phyloP scores from a whole-genome alignment of 2,329 filamentous ascomycete genomes.

The Drechslerella stenobrocha region DNA sequence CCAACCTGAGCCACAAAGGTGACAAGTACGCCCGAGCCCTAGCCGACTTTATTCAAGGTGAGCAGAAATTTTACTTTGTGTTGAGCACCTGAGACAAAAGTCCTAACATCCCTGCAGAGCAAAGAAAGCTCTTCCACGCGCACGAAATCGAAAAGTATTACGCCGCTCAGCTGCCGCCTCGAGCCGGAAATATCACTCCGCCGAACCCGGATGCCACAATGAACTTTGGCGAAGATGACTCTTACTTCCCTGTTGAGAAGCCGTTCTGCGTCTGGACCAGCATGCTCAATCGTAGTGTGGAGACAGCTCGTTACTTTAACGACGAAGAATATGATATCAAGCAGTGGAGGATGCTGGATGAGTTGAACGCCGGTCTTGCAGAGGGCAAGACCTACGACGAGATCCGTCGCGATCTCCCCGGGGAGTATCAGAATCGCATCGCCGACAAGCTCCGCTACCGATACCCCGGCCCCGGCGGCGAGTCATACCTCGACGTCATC shows the following conservation, averaged over 20 bases:
- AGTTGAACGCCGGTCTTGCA: slow-evolving; percentile 88
- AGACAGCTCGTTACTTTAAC: slow-evolving; percentile 87
- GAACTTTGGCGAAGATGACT: slow-evolving; percentile 52
- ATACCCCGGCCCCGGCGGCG: slow-evolving; percentile 91
- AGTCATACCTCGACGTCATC: slow-evolving; percentile 96
- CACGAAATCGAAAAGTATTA: slow-evolving; percentile 52
- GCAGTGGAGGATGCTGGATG: slow-evolving; percentile 96
- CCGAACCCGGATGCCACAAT: slow-evolving; percentile 69
- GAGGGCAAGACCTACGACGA: slow-evolving; percentile 94
- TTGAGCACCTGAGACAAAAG: neutral
- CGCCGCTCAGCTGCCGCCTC: slow-evolving; percentile 73
- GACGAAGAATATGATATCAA: slow-evolving; percentile 97
- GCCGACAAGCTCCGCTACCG: slow-evolving; percentile 92
- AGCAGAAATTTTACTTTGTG: slow-evolving; percentile 11
- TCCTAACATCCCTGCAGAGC: slow-evolving; percentile 28
- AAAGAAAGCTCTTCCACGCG: slow-evolving; percentile 51
- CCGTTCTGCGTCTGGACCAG: slow-evolving; percentile 98
- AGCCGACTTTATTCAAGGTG: slow-evolving; percentile 70
- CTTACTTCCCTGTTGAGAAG: slow-evolving; percentile 70
- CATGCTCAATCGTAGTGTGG: slow-evolving; percentile 86
- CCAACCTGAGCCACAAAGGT: slow-evolving; percentile 78
- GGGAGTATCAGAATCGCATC: slow-evolving; percentile 79
- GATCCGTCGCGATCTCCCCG: slow-evolving; percentile 75
- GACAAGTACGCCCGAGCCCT: slow-evolving; percentile 76
- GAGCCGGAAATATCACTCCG: slow-evolving; percentile 86